Evolutionary conservation across 257 asterid genomes (phyloP).

Genomic region (Coffea eugenioides): DNA sequence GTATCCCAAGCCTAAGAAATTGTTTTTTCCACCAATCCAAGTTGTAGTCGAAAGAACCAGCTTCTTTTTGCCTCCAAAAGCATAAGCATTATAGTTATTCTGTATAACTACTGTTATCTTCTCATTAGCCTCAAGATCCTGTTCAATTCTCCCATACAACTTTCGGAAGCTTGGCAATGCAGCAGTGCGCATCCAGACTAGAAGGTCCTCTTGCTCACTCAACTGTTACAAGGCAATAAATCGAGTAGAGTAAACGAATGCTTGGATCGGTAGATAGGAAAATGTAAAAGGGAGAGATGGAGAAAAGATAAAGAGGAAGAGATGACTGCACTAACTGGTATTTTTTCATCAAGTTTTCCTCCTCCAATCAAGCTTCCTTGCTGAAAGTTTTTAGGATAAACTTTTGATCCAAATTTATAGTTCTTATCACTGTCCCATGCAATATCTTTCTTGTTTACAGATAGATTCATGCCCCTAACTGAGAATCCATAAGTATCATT

Average conservation of each 20-base stretch:
- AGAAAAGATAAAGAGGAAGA: not conserved
- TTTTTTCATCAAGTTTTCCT: constrained; percentile 51
- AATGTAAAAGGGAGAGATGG: not conserved
- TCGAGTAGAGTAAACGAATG: not conserved
- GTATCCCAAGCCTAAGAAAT: constrained; percentile 65
- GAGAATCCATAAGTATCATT: constrained; percentile 66
- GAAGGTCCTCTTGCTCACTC: constrained; percentile 93
- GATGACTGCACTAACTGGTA: constrained; percentile 59
- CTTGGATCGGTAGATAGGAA: not conserved
- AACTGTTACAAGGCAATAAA: constrained; percentile 40
- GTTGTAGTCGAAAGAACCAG: constrained; percentile 79
- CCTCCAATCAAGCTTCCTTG: constrained; percentile 63
- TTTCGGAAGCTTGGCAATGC: constrained; percentile 79
- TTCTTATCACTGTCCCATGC: constrained; percentile 69
- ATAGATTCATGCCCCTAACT: constrained; percentile 24
- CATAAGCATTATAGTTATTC: constrained; percentile 79
- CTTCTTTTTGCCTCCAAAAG: constrained; percentile 67
- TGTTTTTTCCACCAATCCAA: constrained; percentile 94
- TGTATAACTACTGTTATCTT: constrained; percentile 60
- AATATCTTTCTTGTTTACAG: constrained; percentile 58
- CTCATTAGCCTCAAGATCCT: constrained; percentile 70
- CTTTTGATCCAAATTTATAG: constrained; percentile 57
- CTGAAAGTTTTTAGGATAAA: constrained; percentile 80
- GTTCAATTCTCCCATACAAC: constrained; percentile 75
- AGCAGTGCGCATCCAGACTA: constrained; percentile 93